Evolutionary conservation across 768 basidiomycete genomes (phyloP), one percentile per base, ranked within the genome.

Genomic region (Dacryopinax spathularia): DNA sequence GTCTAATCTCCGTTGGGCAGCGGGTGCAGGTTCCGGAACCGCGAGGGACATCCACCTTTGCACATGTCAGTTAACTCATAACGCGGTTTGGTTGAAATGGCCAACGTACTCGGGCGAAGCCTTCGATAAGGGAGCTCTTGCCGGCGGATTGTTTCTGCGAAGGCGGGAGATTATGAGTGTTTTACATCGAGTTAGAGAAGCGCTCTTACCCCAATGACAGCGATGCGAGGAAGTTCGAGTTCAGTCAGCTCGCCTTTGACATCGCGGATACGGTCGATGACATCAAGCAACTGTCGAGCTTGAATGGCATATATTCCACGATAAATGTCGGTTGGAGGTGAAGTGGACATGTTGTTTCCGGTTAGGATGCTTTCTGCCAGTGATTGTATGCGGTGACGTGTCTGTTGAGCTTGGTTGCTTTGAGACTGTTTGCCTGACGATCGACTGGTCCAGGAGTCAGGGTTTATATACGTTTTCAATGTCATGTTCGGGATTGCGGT

Each of bases 61-160:
- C 56, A n/a, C 25, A 4, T 33, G 44, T 22, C 13, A 16, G n/a
- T 13, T 5, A 35, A 34, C 43, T 2, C 20, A 33, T 7, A 7
- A 43, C 1, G 20, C 5, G 1, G 16, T 7, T 29, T 4, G 20
- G 12, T 27, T 31, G n/a, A 5, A n/a, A 33, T 1, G n/a, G 22
- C 22, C 27, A 15, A 25, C 66, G 34, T 43, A 66, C 66, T 0
- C 68, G 64, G 0, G 86, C 87, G 44, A 89, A 87, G 0, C 84
- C 80, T 67, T 89, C 87, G 12, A 89, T 88, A 3, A 89, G 77
- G 0, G 87, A 89, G 0, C 86, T 87, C 68, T 89, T 89, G 0
- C 88, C 88, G 0, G 85, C 85, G 41, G 83, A 85, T 66, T 89
- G 88, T n/a, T n/a, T n/a, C n/a, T n/a, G n/a, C n/a, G n/a, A n/a